Evolutionary conservation across 2,329 filamentous ascomycete species (phyloP).

Genomic region (Diplodia intermedia): DNA sequence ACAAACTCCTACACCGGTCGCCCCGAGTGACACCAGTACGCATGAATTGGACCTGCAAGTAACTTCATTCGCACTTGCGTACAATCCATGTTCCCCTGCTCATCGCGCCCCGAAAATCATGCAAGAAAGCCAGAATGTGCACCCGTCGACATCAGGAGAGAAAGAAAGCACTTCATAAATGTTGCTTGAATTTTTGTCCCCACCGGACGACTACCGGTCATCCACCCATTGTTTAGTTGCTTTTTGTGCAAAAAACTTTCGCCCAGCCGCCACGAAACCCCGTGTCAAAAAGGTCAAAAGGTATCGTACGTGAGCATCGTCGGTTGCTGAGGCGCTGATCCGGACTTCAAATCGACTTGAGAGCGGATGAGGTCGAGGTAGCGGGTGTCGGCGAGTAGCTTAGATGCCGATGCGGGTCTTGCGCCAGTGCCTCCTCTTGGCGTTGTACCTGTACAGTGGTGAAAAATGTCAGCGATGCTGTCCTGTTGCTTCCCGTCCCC

Average conservation of each 20-base stretch:
- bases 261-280: conserved; percentile 18
- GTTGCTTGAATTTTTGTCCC: conserved; percentile 21
- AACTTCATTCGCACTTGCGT: conserved; percentile 34
- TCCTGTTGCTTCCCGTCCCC: conserved; percentile 9
- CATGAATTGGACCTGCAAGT: conserved; percentile 42
- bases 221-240: conserved; percentile 9
- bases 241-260: conserved; percentile 13
- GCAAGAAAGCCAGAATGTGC: conserved; percentile 24
- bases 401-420: conserved; percentile 99
- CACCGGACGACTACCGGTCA: conserved; percentile 29
- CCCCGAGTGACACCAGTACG: conserved; percentile 12
- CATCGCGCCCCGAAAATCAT: conserved; percentile 32
- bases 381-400: conserved; percentile 60
- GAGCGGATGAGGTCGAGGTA: conserved; percentile 30
- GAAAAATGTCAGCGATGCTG: conserved; percentile 32
- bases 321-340: conserved; percentile 19
- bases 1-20: not conserved
- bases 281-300: conserved; percentile 11
- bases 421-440: conserved; percentile 99
- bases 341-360: conserved; percentile 31
- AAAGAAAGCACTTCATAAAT: conserved; percentile 27
- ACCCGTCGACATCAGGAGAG: conserved; percentile 31
- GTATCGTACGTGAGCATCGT: conserved; percentile 29
- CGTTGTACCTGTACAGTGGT: conserved; percentile 82
- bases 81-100: conserved; percentile 32